A percentile compares a stretch with the other conserved stretches of the same genome.
Conservation (phyloP, 1,139 yeast species). For the Blastobotrys aristatus region DNA sequence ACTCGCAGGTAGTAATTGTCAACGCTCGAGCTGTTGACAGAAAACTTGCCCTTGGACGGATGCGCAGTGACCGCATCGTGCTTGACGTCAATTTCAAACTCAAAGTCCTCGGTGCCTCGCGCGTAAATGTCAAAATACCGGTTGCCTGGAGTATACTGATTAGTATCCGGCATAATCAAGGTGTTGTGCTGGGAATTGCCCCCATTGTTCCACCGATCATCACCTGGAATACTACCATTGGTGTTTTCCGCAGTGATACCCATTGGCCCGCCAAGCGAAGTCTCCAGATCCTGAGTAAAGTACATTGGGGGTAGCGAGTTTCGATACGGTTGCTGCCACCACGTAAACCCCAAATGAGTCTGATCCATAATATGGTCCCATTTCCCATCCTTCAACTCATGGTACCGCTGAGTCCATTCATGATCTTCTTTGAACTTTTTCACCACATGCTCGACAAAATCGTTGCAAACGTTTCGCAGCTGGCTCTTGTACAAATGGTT, state of each 20-base stretch:
- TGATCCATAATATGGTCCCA: conserved; percentile 24
- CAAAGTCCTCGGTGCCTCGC: conserved; percentile 5
- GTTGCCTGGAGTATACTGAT: conserved; percentile 13
- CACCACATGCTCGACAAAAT: conserved; percentile 15
- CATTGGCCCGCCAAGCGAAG: conserved; percentile 14
- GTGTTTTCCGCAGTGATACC: conserved; percentile 18
- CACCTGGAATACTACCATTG: conserved; percentile 20
- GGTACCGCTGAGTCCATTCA: conserved; percentile 16
- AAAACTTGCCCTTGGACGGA: neutral
- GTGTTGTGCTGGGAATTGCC: too few relatives aligned
- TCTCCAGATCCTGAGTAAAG: conserved; percentile 16
- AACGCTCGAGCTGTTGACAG: neutral
- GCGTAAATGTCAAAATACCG: conserved; percentile 20
- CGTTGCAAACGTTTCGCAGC: conserved; percentile 17
- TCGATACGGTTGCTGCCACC: conserved; percentile 22
- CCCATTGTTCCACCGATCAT: conserved; percentile 12
- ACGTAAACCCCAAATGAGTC: conserved; percentile 20
- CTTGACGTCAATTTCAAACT: conserved; percentile 3
- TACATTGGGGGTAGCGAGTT: conserved; percentile 20
- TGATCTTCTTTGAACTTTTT: conserved; percentile 17
- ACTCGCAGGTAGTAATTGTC: neutral
- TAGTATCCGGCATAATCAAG: conserved; percentile 15
- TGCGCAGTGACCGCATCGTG: conserved; percentile 4
- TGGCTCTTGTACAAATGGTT: conserved; percentile 19
- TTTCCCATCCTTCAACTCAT: conserved; percentile 19